Evolutionary conservation across 768 basidiomycete genomes (phyloP).

Genomic region (Coprinopsis strossmayeri): DNA sequence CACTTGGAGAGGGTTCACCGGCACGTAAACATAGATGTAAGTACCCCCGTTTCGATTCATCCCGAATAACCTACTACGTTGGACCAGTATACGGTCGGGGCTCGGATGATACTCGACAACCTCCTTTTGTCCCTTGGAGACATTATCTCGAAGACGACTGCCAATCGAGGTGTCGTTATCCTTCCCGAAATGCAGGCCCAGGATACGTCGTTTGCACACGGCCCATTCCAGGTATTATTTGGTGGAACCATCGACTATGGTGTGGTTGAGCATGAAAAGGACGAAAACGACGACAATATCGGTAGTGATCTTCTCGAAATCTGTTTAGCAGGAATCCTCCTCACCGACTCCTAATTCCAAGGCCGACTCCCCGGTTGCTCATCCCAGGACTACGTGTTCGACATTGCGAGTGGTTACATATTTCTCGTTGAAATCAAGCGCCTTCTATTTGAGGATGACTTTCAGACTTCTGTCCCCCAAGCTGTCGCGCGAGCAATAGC

Average conservation of each 20-base stretch:
- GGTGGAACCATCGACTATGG: conserved; percentile 5
- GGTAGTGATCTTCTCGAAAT: background rate
- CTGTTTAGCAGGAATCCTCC: background rate
- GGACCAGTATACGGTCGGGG: conserved; percentile 1
- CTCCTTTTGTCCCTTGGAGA: conserved; percentile 6
- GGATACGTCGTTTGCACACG: conserved; percentile 3
- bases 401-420: background rate
- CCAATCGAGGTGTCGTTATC: conserved; percentile 1
- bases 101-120: conserved; percentile 3
- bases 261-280: conserved; percentile 5
- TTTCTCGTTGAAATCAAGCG: background rate
- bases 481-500: conserved; percentile 6
- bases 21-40: conserved; percentile 6
- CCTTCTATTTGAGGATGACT: background rate
- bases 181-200: conserved; percentile 6
- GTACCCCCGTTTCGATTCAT: background rate
- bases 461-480: background rate
- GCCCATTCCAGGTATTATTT: conserved; percentile 1
- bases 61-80: background rate
- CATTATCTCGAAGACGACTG: background rate
- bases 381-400: background rate
- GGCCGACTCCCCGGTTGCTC: background rate
- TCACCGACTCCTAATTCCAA: background rate
- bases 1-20: conserved; percentile 3
- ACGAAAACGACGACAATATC: conserved; percentile 1